Base-by-base conservation (phyloP, 225 moss, liverwort and hornwort species). In the Sphagnum tenellum region DNA sequence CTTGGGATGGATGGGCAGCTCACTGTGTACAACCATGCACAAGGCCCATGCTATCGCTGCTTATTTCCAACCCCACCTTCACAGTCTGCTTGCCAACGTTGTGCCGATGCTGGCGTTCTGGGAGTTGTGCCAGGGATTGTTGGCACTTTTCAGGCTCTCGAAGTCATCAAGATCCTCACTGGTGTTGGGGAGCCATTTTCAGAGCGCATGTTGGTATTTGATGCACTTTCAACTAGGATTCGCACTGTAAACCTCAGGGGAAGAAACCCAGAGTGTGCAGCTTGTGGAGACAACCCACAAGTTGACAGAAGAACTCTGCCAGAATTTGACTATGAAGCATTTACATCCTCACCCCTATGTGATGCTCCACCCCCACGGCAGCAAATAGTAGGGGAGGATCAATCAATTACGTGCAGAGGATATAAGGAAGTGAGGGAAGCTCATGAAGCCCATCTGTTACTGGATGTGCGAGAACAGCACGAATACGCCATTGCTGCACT, bases 11-110 rank as follows among this genome's bases (percentile, higher is more conserved):
- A 98, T 68, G 98, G 98, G 56, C 98, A 98, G 76, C 85, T 90
- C 45, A 85, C 85, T 46, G 78, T 85, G 44, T 81, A 85, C 55
- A 85, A 81, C 73, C 44, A 85, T 66, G 71, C 12, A 0, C 62
- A 93, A 83, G 93, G 93, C 46, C 93, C 98, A 48, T 98, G 98
- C 75, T 98, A 90, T 69, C 75, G 90, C 66, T 98, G 93, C 77
- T 76, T 98, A 29, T 98, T 90, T 74, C 98, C 90, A 66, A 70
- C 71, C 59, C 93, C 98, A 62, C 84, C 93, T 54, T 90, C 89
- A 44, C 77, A 75, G 75, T 67, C 71, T 53, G 87, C 85, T 49
- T 88, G 82, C 51, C 93, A 93, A 73, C 82, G 89, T 50, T 98
- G 98, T 74, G 90, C 93, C 55, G 98, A 98, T 53, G 91, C 79